Evolutionary conservation across 257 asterid species (phyloP), one percentile per base, ranked within the genome.

Genomic region (Lithospermum erythrorhizon): DNA sequence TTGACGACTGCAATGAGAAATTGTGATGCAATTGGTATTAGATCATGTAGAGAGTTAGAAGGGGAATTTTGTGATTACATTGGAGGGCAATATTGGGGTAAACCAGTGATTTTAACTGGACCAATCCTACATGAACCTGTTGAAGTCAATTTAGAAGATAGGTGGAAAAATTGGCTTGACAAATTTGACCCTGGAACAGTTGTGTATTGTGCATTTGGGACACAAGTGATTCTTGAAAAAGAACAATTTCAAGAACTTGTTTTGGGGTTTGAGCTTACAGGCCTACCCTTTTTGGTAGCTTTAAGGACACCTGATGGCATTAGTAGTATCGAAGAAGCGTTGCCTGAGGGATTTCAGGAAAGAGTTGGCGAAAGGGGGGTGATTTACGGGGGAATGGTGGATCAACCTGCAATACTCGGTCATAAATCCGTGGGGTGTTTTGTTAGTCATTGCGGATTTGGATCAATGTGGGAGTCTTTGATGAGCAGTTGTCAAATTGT

Each of bases 391-490:
- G 94, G 88, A 9, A 83, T 94, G 93, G 86, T 87, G 53, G 87
- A 74, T 47, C 95, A 85, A 73, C 60, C 83, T n/a, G 83, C 80
- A 59, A 75, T 87, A 21, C 75, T 90, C 64, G 75, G 30, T 49
- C 97, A 90, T 75, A 76, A 79, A 15, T 78, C 96, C 3, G 81
- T 90, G 0, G 96, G 97, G 4, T 87, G 97, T 69, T 90, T 85
- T 73, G 96, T 90, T 61, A 83, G 85, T 73, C 96, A 90, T 53
- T 80, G 97, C 63, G 97, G 95, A 56, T 78, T 82, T 67, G 89
- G 95, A 18, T 87, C 97, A 9, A 90, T 87, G 94, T 90, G 96
- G 96, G 95, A 87, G 71, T 85, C 94, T 49, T 58, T 90, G 75
- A 68, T 77, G 77, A 76, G 87, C 57, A 84, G 83, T 11, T 53